Percentiles rank a stretch among this genome's conserved stretches.
Conservation (phyloP, 805 yeast species). For the Helenozyma rhizophorensis region DNA sequence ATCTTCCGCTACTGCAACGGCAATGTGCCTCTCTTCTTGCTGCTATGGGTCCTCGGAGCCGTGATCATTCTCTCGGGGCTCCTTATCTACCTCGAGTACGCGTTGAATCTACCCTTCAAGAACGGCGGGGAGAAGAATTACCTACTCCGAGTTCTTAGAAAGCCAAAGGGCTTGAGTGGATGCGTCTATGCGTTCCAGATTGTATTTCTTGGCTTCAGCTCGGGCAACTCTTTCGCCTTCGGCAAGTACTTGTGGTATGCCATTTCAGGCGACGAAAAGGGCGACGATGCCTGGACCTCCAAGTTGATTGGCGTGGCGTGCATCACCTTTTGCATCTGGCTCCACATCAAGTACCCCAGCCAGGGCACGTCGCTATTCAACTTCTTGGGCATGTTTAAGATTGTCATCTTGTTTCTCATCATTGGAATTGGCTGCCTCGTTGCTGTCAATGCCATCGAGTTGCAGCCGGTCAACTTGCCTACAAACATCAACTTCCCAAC, state of each 20-base stretch:
- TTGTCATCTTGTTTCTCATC: constrained; percentile 46
- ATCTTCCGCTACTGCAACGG: constrained; percentile 49
- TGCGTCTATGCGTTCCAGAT: constrained; percentile 46
- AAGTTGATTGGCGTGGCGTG: constrained; percentile 48
- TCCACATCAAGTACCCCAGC: constrained; percentile 47
- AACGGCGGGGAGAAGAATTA: constrained; percentile 43
- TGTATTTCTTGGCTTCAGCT: constrained; percentile 56
- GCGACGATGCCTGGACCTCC: constrained; percentile 27
- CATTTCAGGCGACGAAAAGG: constrained; percentile 21
- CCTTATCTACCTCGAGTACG: constrained; percentile 37
- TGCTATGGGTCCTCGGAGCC: constrained; percentile 34
- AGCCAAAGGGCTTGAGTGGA: constrained; percentile 32
- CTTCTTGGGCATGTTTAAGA: constrained; percentile 50
- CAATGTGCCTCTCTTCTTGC: constrained; percentile 31
- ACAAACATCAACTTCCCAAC: constrained; percentile 4
- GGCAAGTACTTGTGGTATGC: constrained; percentile 52
- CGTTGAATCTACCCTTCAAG: constrained; percentile 36
- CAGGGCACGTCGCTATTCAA: constrained; percentile 51
- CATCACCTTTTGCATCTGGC: constrained; percentile 41
- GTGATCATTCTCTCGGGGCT: constrained; percentile 35
- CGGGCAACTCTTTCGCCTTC: constrained; percentile 62
- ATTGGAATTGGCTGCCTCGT: constrained; percentile 45
- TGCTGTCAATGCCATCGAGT: constrained; percentile 24
- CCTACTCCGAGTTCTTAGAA: constrained; percentile 29
- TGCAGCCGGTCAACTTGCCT: constrained; percentile 19